These are phyloP conservation scores for Murraya paniculata DNA, from an alignment of 345 rosid genomes.

Conservation along the genomic window DNA sequence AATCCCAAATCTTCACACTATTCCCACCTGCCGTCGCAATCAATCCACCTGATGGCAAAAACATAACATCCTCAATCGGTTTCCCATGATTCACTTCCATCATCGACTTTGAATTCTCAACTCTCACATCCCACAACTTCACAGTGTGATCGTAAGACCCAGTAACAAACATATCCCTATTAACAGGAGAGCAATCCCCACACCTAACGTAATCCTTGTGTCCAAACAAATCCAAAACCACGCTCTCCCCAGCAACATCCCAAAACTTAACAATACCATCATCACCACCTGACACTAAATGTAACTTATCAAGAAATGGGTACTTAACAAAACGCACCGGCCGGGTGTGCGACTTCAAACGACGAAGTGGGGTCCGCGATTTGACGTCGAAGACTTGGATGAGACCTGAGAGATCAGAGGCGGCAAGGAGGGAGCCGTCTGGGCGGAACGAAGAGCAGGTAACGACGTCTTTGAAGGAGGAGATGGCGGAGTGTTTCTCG, in stretches of 20 bases:
- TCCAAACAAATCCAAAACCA: slow-evolving; percentile 57
- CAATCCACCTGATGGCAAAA: slow-evolving; percentile 85
- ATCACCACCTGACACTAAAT: slow-evolving; percentile 86
- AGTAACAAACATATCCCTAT: slow-evolving; percentile 58
- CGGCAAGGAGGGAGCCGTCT: slow-evolving; percentile 83
- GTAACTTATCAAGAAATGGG: slow-evolving; percentile 78
- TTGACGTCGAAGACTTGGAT: slow-evolving; percentile 74
- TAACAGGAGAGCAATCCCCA: slow-evolving; percentile 80
- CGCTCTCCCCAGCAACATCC: slow-evolving; percentile 78
- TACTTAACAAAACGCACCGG: slow-evolving; percentile 80
- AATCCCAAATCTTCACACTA: slow-evolving; percentile 84
- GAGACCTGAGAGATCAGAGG: slow-evolving; percentile 76
- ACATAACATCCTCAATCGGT: slow-evolving; percentile 86
- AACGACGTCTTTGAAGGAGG: slow-evolving; percentile 75
- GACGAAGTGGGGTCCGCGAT: slow-evolving; percentile 71
- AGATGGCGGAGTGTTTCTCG: slow-evolving; percentile 40
- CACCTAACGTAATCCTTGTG: slow-evolving; percentile 93
- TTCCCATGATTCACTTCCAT: slow-evolving; percentile 78
- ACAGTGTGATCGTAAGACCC: slow-evolving; percentile 95
- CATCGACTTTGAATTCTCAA: slow-evolving; percentile 40
- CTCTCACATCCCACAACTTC: slow-evolving; percentile 90
- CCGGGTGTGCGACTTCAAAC: slow-evolving; percentile 72
- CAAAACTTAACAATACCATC: slow-evolving; percentile 88
- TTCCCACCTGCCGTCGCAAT: slow-evolving; percentile 84
- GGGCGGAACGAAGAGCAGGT: slow-evolving; percentile 76